Conservation (phyloP, 106 monocot species). For the Phalaenopsis aphrodite region DNA sequence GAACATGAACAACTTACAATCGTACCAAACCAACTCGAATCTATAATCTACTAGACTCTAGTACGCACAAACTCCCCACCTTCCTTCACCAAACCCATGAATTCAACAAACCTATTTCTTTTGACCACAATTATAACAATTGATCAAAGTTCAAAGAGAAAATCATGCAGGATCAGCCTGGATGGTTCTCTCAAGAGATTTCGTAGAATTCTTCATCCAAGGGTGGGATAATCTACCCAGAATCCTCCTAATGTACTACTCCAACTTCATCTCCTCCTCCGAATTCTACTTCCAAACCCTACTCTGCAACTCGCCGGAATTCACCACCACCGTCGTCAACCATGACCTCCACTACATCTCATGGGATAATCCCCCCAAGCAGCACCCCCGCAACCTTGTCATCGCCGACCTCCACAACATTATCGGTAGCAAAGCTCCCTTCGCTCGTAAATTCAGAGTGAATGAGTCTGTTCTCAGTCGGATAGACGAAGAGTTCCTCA, state of each 20-base stretch:
- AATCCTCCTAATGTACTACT: constrained; percentile 67
- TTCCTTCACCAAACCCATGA: too few relatives aligned
- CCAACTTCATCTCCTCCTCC: constrained; percentile 61
- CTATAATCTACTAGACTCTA: too few relatives aligned
- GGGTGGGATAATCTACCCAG: constrained; percentile 75
- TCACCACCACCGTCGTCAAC: constrained; percentile 35
- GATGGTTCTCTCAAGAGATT: constrained; percentile 53
- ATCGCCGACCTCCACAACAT: constrained; percentile 20
- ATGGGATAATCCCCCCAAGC: constrained; percentile 58
- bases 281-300: constrained; percentile 72
- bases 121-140: neutral
- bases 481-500: constrained; percentile 45
- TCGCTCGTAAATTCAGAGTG: constrained; percentile 47
- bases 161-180: constrained; percentile 61
- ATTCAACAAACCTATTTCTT: neutral
- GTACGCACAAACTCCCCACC: too few relatives aligned
- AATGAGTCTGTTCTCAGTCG: constrained; percentile 24
- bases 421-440: constrained; percentile 48
- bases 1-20: too few relatives aligned
- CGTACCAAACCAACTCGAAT: too few relatives aligned
- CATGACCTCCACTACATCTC: constrained; percentile 60
- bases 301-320: constrained; percentile 46
- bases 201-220: constrained; percentile 55
- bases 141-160: neutral
- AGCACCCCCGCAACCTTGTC: constrained; percentile 46